These are phyloP conservation scores for Podospora pseudoanserina DNA, from an alignment of 495 filamentous ascomycete genomes.

Conservation along the genomic window DNA sequence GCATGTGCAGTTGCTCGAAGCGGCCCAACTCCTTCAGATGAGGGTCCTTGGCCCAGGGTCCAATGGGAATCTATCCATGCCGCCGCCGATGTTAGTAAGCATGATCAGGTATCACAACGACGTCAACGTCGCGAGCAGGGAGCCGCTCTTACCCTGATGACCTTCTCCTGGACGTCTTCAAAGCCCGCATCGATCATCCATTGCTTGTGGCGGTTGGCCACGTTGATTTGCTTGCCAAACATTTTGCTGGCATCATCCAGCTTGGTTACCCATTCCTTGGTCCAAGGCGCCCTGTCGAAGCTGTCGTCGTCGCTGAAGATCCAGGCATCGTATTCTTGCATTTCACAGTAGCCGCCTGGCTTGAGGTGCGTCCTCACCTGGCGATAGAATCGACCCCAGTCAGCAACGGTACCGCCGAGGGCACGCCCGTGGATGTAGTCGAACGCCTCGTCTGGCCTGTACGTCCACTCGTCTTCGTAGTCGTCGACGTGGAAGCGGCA, in stretches of 20 bases:
- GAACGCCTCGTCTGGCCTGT: slow-evolving; percentile 44
- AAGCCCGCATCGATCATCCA: slow-evolving; percentile 42
- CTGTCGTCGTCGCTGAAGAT: slow-evolving; percentile 52
- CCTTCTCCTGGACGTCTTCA: slow-evolving; percentile 35
- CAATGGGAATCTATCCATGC: slow-evolving; percentile 41
- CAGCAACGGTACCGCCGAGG: slow-evolving; percentile 53
- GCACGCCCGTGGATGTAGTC: slow-evolving; percentile 63
- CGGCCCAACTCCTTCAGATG: slow-evolving; percentile 50
- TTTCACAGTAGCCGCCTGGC: slow-evolving; percentile 60
- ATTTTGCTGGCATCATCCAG: slow-evolving; percentile 42
- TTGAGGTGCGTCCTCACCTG: slow-evolving; percentile 50
- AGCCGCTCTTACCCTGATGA: slow-evolving; percentile 19
- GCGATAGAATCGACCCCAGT: slow-evolving; percentile 54
- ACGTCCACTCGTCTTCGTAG: slow-evolving; percentile 55
- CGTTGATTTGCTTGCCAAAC: slow-evolving; percentile 47
- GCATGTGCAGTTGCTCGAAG: slow-evolving; percentile 26
- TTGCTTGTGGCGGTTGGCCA: slow-evolving; percentile 38
- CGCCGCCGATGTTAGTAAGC: neutral
- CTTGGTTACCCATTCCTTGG: slow-evolving; percentile 44
- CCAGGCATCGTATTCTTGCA: slow-evolving; percentile 46
- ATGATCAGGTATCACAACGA: neutral
- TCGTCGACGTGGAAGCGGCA: slow-evolving; percentile 57
- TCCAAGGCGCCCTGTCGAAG: slow-evolving; percentile 40
- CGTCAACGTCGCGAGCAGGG: neutral
- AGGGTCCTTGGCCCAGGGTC: slow-evolving; percentile 50